Base-by-base conservation (phyloP, 345 rosid genomes). In the Anacardium occidentale region DNA sequence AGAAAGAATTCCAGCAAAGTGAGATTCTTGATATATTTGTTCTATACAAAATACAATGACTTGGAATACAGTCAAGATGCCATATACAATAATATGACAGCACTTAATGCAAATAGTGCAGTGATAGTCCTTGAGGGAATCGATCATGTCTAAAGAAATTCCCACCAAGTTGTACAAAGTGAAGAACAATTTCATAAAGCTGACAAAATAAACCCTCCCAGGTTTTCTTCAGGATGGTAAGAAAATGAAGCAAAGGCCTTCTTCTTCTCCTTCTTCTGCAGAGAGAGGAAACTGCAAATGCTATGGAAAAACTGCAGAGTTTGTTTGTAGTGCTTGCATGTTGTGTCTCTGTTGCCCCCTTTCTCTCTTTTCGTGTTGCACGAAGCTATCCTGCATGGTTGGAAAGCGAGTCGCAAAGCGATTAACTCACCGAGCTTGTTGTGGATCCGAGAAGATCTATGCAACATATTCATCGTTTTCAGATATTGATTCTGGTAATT, bases 391-490 rank as follows among this genome's bases (percentile, higher is more conserved):
- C 1, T 90, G 88, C 82, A 83, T 80, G 84, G 75, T 87, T 20
- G 88, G 85, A 14, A 76, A 79, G 84, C 76, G 75, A 63, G 86
- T 82, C 13, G 79, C 83, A 0, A 63, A 70, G 62, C 65, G 37
- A 13, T 87, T 77, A 3, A 64, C 22, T 9, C 37, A 56, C 0
- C 69, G 81, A 74, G 71, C 68, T 54, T 73, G 78, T 53, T 89
- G 89, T 52, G 53, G 84, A 9, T 73, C 80, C 1, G 62, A 61
- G 56, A 74, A 78, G 68, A 76, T 80, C 48, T 82, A 51, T 34
- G 89, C 84, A 0, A 81, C 80, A 1, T 91, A 89, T 77, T 91
- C 97, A 3, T 89, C 97, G 0, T 91, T 89, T 76, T 91, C 97
- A 0, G 95, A 90, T 71, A 85, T 86, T 59, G 95, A 88, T 77